Percentiles rank a stretch among this genome's conserved stretches.
phyloP scores from a whole-genome alignment of 768 basidiomycete species.

The Hysterangium stoloniferum region DNA sequence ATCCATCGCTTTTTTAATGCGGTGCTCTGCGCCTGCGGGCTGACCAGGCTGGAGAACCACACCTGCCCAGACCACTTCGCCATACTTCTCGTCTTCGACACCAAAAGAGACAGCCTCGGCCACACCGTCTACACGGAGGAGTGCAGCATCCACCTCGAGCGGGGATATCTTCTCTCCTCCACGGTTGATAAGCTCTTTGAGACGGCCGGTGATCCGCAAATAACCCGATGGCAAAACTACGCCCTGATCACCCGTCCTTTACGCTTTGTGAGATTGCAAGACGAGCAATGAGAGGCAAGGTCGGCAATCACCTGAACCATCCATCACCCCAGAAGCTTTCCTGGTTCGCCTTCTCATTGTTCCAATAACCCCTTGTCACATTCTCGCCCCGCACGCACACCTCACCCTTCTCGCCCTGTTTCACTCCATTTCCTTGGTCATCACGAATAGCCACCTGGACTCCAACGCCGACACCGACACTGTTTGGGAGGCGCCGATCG shows the following conservation, averaged over 20 bases:
- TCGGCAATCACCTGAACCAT: slow-evolving; percentile 42
- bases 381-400: slow-evolving; percentile 48
- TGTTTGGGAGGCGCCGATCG: slow-evolving; percentile 22
- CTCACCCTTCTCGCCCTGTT: slow-evolving; percentile 38
- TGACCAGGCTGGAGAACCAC: slow-evolving; percentile 16
- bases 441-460: slow-evolving; percentile 26
- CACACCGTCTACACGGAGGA: slow-evolving; percentile 19
- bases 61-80: slow-evolving; percentile 21
- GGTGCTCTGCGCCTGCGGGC: slow-evolving; percentile 5
- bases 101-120: slow-evolving; percentile 18
- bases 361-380: slow-evolving; percentile 63
- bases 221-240: slow-evolving; percentile 24
- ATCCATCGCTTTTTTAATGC: slow-evolving; percentile 15
- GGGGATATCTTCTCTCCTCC: slow-evolving; percentile 57
- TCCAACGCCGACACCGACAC: slow-evolving; percentile 25
- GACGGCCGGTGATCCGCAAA: slow-evolving; percentile 46
- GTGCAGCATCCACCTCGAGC: slow-evolving; percentile 53
- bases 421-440: slow-evolving; percentile 25
- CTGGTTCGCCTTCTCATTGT: slow-evolving; percentile 55
- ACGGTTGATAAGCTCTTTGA: slow-evolving; percentile 54
- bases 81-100: slow-evolving; percentile 20
- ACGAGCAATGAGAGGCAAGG: background rate
- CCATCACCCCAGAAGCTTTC: slow-evolving; percentile 58
- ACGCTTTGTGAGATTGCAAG: background rate
- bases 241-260: slow-evolving; percentile 24